Evolutionary conservation across 495 filamentous ascomycete genomes (phyloP).

Genomic region (Cercophora sp.): DNA sequence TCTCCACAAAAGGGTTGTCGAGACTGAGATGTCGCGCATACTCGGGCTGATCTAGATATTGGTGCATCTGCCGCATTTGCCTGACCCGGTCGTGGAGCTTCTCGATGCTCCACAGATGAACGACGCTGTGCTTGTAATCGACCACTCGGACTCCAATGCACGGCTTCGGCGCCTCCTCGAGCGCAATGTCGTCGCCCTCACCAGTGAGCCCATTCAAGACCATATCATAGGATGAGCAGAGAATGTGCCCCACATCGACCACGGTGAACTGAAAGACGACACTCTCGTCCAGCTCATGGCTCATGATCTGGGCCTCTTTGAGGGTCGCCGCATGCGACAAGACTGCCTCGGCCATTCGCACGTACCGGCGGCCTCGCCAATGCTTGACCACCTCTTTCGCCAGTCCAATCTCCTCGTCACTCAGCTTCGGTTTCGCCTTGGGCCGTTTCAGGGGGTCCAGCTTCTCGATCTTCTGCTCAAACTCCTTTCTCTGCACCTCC

Average conservation of each 20-base stretch:
- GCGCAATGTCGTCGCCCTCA: constrained; percentile 74
- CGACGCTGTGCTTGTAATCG: constrained; percentile 81
- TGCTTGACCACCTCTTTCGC: constrained; percentile 62
- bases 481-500: constrained; percentile 68
- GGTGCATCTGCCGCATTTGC: constrained; percentile 92
- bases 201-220: constrained; percentile 89
- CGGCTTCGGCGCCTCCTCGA: constrained; percentile 81
- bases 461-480: constrained; percentile 58
- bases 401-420: constrained; percentile 63
- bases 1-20: constrained; percentile 82
- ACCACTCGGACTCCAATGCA: constrained; percentile 89
- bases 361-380: constrained; percentile 83
- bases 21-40: constrained; percentile 79
- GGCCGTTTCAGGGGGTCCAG: constrained; percentile 45
- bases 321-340: constrained; percentile 79
- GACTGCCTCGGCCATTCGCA: constrained; percentile 91
- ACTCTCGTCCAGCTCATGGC: constrained; percentile 90
- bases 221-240: constrained; percentile 92
- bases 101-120: constrained; percentile 91
- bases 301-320: constrained; percentile 98
- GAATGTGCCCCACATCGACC: constrained; percentile 79
- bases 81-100: constrained; percentile 85
- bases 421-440: constrained; percentile 58
- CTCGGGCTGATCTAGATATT: constrained; percentile 91
- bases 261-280: constrained; percentile 95